phyloP scores from a whole-genome alignment of 2,329 filamentous ascomycete genomes.

The Hortaea werneckii region DNA sequence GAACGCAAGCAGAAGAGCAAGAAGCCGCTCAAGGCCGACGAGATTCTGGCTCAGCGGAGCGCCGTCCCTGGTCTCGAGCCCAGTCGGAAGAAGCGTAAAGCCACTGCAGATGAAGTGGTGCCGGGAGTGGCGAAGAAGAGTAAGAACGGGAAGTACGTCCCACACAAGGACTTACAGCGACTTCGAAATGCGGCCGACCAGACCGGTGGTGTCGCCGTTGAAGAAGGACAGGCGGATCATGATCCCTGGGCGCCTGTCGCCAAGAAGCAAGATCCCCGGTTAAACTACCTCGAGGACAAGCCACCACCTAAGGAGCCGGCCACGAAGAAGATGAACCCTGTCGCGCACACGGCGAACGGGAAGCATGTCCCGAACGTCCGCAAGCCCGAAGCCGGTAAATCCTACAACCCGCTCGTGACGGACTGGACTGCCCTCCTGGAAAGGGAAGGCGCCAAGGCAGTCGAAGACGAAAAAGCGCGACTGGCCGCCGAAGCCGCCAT shows the following conservation, averaged over 20 bases:
- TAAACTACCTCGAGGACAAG: constrained; percentile 53
- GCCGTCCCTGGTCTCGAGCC: constrained; percentile 64
- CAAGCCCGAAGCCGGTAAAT: constrained; percentile 71
- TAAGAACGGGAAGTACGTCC: constrained; percentile 64
- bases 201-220: constrained; percentile 47
- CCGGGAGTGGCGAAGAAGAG: constrained; percentile 53
- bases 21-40: constrained; percentile 79
- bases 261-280: constrained; percentile 41
- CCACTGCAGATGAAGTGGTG: constrained; percentile 40
- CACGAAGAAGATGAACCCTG: constrained; percentile 65
- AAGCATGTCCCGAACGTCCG: constrained; percentile 75
- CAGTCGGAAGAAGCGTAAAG: constrained; percentile 62
- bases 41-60: constrained; percentile 80
- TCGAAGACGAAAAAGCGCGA: constrained; percentile 68
- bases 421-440: constrained; percentile 73
- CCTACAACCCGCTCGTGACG: constrained; percentile 82
- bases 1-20: constrained; percentile 55
- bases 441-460: constrained; percentile 65
- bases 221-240: constrained; percentile 51
- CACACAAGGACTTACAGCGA: constrained; percentile 70
- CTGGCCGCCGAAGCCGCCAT: constrained; percentile 58
- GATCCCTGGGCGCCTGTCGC: constrained; percentile 65
- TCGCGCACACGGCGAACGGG: constrained; percentile 58
- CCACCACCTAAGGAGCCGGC: constrained; percentile 60
- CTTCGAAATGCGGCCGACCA: constrained; percentile 68